These are phyloP conservation scores for Solanum clarkiae DNA, from an alignment of 257 asterid genomes.

Conservation along the genomic window DNA sequence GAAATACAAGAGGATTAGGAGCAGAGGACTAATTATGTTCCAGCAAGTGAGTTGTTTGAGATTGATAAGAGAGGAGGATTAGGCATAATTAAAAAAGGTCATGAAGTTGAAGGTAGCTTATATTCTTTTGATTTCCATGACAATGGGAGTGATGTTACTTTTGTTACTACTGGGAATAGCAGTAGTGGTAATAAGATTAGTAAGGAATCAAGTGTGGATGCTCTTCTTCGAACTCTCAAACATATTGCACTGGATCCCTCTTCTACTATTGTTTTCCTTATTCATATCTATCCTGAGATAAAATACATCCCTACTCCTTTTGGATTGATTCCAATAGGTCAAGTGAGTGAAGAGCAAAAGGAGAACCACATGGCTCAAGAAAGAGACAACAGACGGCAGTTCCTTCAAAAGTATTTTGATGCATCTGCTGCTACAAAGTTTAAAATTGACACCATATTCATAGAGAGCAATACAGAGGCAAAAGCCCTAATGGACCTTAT, in stretches of 20 bases:
- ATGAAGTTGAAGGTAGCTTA: neutral
- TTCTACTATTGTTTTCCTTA: conserved; percentile 31
- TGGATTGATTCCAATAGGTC: conserved; percentile 47
- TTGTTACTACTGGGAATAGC: conserved; percentile 29
- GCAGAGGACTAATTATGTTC: neutral
- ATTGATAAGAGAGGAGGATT: neutral
- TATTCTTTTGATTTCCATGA: conserved; percentile 13
- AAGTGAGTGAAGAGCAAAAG: conserved; percentile 53
- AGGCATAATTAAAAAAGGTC: conserved; percentile 14
- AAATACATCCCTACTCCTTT: conserved; percentile 59
- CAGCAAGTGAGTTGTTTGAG: neutral
- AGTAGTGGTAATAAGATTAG: neutral
- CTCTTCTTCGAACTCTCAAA: conserved; percentile 35
- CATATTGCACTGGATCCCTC: conserved; percentile 3
- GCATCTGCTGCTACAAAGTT: conserved; percentile 22
- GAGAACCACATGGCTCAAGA: conserved; percentile 35
- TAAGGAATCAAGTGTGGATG: conserved; percentile 44
- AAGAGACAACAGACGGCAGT: conserved; percentile 35
- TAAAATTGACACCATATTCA: conserved; percentile 53
- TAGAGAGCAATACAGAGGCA: conserved; percentile 66
- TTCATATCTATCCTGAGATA: conserved; percentile 52
- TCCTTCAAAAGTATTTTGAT: conserved; percentile 36
- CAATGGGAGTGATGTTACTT: conserved; percentile 18
- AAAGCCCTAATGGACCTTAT: conserved; percentile 73
- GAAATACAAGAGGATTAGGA: neutral